phyloP scores from a whole-genome alignment of 2,329 filamentous ascomycete genomes.

The Samsoniella hepiali region DNA sequence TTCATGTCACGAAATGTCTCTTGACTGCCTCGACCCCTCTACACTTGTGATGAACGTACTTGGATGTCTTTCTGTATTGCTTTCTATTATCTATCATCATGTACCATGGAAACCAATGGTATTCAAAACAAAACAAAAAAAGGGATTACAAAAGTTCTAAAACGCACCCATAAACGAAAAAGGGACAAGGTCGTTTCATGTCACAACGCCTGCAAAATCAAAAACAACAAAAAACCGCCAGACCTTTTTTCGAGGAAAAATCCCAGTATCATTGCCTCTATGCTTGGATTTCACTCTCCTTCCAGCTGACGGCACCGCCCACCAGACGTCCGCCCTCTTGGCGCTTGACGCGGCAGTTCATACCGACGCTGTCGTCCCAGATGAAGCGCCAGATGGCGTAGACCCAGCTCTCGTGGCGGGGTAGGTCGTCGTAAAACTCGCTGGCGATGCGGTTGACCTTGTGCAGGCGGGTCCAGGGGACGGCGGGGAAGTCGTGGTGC shows the following conservation, averaged over 20 bases:
- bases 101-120: not conserved
- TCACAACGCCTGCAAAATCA: not conserved
- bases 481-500: conserved; percentile 96
- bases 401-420: conserved; percentile 84
- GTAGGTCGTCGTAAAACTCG: conserved; percentile 89
- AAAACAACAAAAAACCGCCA: not conserved
- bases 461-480: conserved; percentile 88
- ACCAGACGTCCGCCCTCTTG: conserved; percentile 68
- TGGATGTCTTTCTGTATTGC: not conserved
- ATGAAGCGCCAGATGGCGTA: conserved; percentile 96
- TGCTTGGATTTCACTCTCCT: conserved; percentile 65
- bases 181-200: not conserved
- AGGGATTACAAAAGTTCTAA: not conserved
- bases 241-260: not conserved
- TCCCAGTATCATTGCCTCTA: conserved; percentile 31
- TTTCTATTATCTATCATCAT: not conserved
- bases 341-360: conserved; percentile 91
- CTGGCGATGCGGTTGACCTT: conserved; percentile 73
- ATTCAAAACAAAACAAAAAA: not conserved
- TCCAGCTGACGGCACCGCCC: conserved; percentile 56
- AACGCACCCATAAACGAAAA: too few relatives aligned
- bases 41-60: not conserved
- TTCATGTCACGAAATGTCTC: not conserved
- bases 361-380: conserved; percentile 80
- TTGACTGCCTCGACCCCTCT: not conserved